Base-by-base conservation (phyloP, 1,284 basidiomycete species). In the Trametes pubescens region DNA sequence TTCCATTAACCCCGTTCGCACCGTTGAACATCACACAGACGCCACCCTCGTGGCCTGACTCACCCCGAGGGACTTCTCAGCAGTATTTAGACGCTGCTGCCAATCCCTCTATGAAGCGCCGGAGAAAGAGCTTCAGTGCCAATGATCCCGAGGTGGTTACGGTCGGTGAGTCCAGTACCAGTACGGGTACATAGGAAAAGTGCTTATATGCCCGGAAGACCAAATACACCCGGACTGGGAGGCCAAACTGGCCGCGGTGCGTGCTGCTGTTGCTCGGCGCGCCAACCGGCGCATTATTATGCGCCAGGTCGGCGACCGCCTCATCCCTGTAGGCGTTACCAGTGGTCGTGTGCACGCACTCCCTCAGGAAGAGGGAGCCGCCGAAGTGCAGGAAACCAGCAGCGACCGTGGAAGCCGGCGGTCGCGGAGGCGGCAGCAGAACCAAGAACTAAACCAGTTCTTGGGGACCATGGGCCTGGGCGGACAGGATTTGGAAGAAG, bases 201-300 rank as follows among this genome's bases (percentile, higher is more conserved):
- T 40, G 37, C 62, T 44, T 51, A 57, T 37, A 16, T 26, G 5
- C 51, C 49, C 46, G 37, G 34, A 71, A 94, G 96, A 98, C 79
- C 90, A 94, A 77, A 94, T 98, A 65, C 90, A 95, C 62, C 95
- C 95, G 1, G 95, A 98, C 77, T 98, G 96, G 95, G 94, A 98
- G 80, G 85, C 88, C 38, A 97, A 98, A 78, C 80, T 97, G 46
- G 93, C 95, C 65, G 89, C 93, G 55, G 91, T 98, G 61, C 89
- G 92, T 68, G 93, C 95, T 60, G 89, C 93, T 52, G 95, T 95
- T 43, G 87, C 92, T 43, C 86, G 96, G 65, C 87, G 95, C 52
- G 97, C 98, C 18, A 97, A 98, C 73, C 86, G 97, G 70, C 86
- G 98, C 40, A 98, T 99, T 74, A 93, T 99, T 61, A 99, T 99